Base-by-base conservation (phyloP, 2,329 filamentous ascomycete species). In the Phyllosticta citriasiana region DNA sequence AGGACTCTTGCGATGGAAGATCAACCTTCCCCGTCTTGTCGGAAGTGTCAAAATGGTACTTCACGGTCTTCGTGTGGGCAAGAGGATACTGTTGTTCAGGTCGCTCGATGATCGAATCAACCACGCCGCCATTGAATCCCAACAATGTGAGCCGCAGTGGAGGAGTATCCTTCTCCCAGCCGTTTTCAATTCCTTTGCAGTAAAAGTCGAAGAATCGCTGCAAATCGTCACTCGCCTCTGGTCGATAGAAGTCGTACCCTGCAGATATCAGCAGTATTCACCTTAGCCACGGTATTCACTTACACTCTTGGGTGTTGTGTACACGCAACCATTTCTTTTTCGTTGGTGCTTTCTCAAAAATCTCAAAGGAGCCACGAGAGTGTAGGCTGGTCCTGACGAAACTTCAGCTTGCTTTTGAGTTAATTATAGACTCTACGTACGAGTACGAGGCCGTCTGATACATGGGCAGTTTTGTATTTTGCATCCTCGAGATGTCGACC, bases 131-230 rank as follows among this genome's bases (percentile, higher is more conserved):
- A 14, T n/a, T 57, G 54, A 67, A 68, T 10, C 65, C 64, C 2
- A 80, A 66, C 0, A 73, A 67, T 0, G 77, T 72, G 68, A 72
- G 76, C 3, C 79, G 73, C 1, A 81, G 76, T 26, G 69, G 70
- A 0, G 79, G 77, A 0, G 78, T 82, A 10, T 40, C 33, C 55
- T 73, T 70, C 62, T 79, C 76, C 77, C 77, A 81, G n/a, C 67
- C 75, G 59, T 81, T 82, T 0, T 76, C 62, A 0, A 70, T 67
- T 0, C 69, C 74, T 33, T 76, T 77, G 16, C 80, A 68, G 61
- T 76, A 82, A 2, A 65, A 67, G 58, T 81, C 78, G 59, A 81
- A 81, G 67, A 78, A 82, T 6, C 53, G 62, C 4, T 65, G 62
- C 2, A 68, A 57, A 19, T 69, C 65, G 4, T 66, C 60, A 7